Evolutionary conservation across 371 early-diverging fungal genomes (phyloP).

Genomic region (Zychaea mexicana): DNA sequence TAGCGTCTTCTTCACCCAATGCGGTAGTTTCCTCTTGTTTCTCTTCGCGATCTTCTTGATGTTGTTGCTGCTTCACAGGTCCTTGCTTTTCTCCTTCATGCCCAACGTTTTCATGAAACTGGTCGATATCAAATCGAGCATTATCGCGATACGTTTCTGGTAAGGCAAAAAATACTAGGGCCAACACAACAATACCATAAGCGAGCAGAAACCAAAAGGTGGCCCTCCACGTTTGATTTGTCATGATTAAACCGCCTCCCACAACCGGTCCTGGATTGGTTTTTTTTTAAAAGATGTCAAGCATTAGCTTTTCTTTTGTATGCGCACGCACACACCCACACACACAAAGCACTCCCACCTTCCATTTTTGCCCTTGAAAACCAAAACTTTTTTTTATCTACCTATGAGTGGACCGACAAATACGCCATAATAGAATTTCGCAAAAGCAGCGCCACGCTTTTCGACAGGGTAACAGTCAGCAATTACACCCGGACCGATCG

Average conservation of each 20-base stretch:
- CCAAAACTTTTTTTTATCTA: slow-evolving; percentile 1
- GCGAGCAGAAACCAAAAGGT: slow-evolving; percentile 64
- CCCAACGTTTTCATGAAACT: too few relatives aligned
- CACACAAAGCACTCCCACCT: too few relatives aligned
- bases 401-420: slow-evolving; percentile 47
- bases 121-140: slow-evolving; percentile 9
- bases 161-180: slow-evolving; percentile 52
- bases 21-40: background rate
- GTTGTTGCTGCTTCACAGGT: background rate
- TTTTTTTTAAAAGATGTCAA: background rate
- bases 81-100: background rate
- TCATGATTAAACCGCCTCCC: slow-evolving; percentile 35
- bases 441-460: slow-evolving; percentile 29
- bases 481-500: slow-evolving; percentile 61
- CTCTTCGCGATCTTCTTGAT: background rate
- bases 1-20: too few relatives aligned
- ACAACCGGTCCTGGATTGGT: slow-evolving; percentile 32
- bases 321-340: background rate
- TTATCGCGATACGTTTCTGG: slow-evolving; percentile 64
- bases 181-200: slow-evolving; percentile 39
- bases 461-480: slow-evolving; percentile 25
- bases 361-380: too few relatives aligned
- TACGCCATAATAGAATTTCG: slow-evolving; percentile 50
- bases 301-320: background rate
- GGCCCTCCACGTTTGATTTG: slow-evolving; percentile 51